Base-by-base conservation (phyloP, 2,329 filamentous ascomycete genomes). In the Ophiostoma pallidulum region DNA sequence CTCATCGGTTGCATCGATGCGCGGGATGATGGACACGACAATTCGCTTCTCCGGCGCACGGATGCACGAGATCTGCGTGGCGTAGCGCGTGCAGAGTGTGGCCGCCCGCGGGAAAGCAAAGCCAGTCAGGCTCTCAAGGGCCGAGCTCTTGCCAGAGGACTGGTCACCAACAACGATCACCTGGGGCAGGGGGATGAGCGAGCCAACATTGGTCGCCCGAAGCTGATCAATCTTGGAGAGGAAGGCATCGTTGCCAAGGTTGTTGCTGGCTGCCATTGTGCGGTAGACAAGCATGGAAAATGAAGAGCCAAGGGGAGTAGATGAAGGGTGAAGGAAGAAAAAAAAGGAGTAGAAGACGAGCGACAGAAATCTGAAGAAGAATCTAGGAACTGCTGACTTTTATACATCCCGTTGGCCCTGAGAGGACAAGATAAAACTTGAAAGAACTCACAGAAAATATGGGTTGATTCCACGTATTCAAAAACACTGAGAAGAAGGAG, bases 121-220 rank as follows among this genome's bases (percentile, higher is more conserved):
- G 3, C 58, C 58, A 2, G 54, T 61, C n/a, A 62, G 41, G 37
- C 55, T 86, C 61, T 86, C 82, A 53, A 86, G 64, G 46, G 86
- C 79, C 4, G 81, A 85, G 67, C 79, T 84, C 72, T 86, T 86
- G 62, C 82, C 83, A 57, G 80, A 84, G 8, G 81, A 86, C 60
- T 86, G 82, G 59, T 82, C 84, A 55, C 82, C 82, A 41, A 86
- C 82, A 29, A 86, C 82, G 51, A 78, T 80, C 55, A 86, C 84
- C 67, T 86, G 14, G 8, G 60, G 60, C 1, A 62, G 48, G 13
- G 60, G 54, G 2, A 62, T 51, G 1, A 56, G 33, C 2, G 53
- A 41, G 8, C 57, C 55, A 16, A 62, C 51, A 24, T 56, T 59
- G 8, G 59, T 51, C 13, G 55, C 57, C 4, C 60, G 54, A 3